Evolutionary conservation across 225 moss, liverwort and hornwort genomes (phyloP), one percentile per base, ranked within the genome.

Genomic region (Ulota crispa): DNA sequence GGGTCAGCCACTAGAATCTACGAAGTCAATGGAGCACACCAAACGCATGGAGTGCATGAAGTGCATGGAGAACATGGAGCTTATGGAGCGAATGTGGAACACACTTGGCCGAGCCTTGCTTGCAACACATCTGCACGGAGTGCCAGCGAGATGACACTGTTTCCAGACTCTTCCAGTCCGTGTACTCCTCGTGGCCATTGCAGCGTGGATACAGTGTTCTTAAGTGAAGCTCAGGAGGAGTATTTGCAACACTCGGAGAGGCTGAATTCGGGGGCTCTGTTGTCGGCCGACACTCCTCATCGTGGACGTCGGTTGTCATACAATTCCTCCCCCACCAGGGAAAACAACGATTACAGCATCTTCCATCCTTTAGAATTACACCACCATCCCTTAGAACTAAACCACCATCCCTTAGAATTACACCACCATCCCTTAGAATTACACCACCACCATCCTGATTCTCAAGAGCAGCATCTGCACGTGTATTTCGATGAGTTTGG

Each of bases 221-320:
- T 88, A 8, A 82, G 62, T 4, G 88, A 82, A 15, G 19, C 80
- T 1, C 85, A 85, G 7, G 68, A 82, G 47, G 85, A 72, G 60
- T 88, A 68, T 77, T 56, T 88, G 31, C 73, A 74, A 3, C 68
- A 85, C 5, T 11, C 73, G 68, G 77, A 88, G 64, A 83, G 57
- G 72, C 72, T 89, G 0, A 88, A 88, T 54, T 19, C 77, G 5
- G 72, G 62, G 50, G 56, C 56, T 4, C 74, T 15, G 1, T 20
- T 28, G 24, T 34, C 72, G 3, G 28, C 34, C 20, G 78, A 85
- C 55, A 75, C 34, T 36, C 37, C 86, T 73, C 86, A 28, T 1
- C 72, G 65, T 19, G 80, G 86, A 13, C 84, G 86, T n/a, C 72
- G 84, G 12, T 31, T 84, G 37, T 78, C 87, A 20, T 85, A 78